These are phyloP conservation scores for Lanmaoa pseudosensibilis DNA, from an alignment of 768 basidiomycete genomes.

Conservation along the genomic window DNA sequence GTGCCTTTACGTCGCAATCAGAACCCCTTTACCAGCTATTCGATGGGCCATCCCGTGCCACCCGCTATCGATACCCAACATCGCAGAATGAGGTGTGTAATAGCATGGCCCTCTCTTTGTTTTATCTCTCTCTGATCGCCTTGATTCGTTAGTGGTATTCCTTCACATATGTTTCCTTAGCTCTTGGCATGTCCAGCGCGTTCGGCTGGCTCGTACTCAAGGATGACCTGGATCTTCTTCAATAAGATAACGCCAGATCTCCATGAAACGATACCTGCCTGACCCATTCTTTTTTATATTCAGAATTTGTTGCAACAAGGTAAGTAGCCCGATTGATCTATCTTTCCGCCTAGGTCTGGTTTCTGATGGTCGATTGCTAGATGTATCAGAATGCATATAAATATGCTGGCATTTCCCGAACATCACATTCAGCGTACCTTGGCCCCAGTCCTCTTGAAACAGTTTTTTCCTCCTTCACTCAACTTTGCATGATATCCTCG, in stretches of 20 bases:
- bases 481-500: not conserved
- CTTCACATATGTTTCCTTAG: constrained; percentile 8
- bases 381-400: not conserved
- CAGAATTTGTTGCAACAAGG: not conserved
- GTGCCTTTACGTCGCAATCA: constrained; percentile 24
- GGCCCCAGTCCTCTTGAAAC: not conserved
- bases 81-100: constrained; percentile 18
- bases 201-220: constrained; percentile 25
- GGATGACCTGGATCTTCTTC: constrained; percentile 5
- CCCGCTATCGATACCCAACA: constrained; percentile 16
- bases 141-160: constrained; percentile 1
- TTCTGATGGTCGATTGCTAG: constrained; percentile 17
- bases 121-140: not conserved
- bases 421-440: too few species aligned
- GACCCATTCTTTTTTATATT: not conserved
- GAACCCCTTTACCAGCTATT: constrained; percentile 41
- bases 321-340: not conserved
- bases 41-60: constrained; percentile 46
- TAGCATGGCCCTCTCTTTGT: not conserved
- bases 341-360: not conserved
- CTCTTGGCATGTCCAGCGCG: constrained; percentile 22
- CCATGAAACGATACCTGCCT: not conserved
- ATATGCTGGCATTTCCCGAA: not conserved
- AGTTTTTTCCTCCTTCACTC: constrained; percentile 3
- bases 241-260: not conserved